Percentiles rank a stretch among this genome's conserved stretches.
phyloP scores from a whole-genome alignment of 2,329 filamentous ascomycete genomes.

The Ceratocystis huliohia region DNA sequence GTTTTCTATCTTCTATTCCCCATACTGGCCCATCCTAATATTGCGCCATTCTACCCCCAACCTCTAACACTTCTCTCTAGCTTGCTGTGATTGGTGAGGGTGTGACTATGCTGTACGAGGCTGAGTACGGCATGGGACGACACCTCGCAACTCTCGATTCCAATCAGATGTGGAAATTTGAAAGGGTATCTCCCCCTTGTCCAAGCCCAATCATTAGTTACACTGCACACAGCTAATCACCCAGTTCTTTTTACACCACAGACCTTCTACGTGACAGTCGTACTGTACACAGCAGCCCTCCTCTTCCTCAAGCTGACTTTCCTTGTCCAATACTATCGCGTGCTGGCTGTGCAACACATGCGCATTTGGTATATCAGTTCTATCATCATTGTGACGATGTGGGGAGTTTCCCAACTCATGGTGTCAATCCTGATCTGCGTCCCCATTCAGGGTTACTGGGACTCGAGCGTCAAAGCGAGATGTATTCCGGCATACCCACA shows the following conservation, averaged over 20 bases:
- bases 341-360: slow-evolving; percentile 26
- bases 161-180: slow-evolving; percentile 15
- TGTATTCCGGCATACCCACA: slow-evolving; percentile 24
- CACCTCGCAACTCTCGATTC: slow-evolving; percentile 17
- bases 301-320: slow-evolving; percentile 29
- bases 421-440: slow-evolving; percentile 24
- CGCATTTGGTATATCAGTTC: slow-evolving; percentile 24
- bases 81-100: slow-evolving; percentile 6
- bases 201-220: neutral
- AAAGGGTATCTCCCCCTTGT: slow-evolving; percentile 17
- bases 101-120: slow-evolving; percentile 18
- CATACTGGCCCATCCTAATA: neutral
- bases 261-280: slow-evolving; percentile 27
- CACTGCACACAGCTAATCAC: neutral
- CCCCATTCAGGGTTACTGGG: slow-evolving; percentile 26
- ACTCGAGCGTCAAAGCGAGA: slow-evolving; percentile 21
- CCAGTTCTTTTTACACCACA: slow-evolving; percentile 18
- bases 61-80: slow-evolving; percentile 12
- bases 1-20: slow-evolving; percentile 5
- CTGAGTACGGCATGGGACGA: slow-evolving; percentile 21
- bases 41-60: neutral
- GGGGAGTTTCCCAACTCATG: slow-evolving; percentile 26
- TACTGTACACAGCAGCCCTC: slow-evolving; percentile 28
- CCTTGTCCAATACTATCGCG: slow-evolving; percentile 30
- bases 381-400: slow-evolving; percentile 25